Base-by-base conservation (phyloP, 139 green algal genomes). In the Chlorella sp. region DNA sequence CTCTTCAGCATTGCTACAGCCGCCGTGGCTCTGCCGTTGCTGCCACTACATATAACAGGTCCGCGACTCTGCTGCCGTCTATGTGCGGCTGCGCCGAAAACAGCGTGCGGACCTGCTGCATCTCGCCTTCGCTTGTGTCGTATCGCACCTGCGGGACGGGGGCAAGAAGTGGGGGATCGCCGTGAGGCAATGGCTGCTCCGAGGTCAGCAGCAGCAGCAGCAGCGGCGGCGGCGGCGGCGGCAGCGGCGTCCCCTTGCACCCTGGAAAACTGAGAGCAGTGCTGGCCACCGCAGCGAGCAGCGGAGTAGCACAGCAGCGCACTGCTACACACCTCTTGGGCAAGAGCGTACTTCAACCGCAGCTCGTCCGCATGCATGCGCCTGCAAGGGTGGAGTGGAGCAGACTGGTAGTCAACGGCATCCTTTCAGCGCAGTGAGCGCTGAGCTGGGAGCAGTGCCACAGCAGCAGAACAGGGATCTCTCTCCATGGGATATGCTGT, bases 311-410 rank as follows among this genome's bases (percentile, higher is more conserved):
- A 6, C 44, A 51, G 44, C 44, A 51, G 44, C 44, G 7, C 44
- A 9, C 44, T 51, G 44, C 44, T 9, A 12, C 70, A 34, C 56
- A 81, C 64, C 41, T 88, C 78, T 3, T 20, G 41, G 17, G 41
- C 63, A 25, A 88, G 28, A 0, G 64, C 75, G 21, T 64, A 3
- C 44, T 88, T 76, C 11, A 88, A 26, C 72, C 44, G 41, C 30
- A 88, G 62, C 65, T 88, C 84, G 2, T 86, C 75, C 4, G 60
- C 36, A 30, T 80, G 65, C 84, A 88, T 88, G 9, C 63, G 73
- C 30, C 84, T 88, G 84, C 63, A 47, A 0, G 44, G 44, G 44
- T 9, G 9, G 44, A 51, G 9, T n/a, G n/a, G n/a, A n/a, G n/a
- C n/a, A n/a, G n/a, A n/a, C n/a, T n/a, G n/a, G n/a, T n/a, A n/a